Percentiles rank a stretch among this genome's conserved stretches.
Conservation (phyloP, 2,329 filamentous ascomycete species). For the Fusarium odoratissimum region DNA sequence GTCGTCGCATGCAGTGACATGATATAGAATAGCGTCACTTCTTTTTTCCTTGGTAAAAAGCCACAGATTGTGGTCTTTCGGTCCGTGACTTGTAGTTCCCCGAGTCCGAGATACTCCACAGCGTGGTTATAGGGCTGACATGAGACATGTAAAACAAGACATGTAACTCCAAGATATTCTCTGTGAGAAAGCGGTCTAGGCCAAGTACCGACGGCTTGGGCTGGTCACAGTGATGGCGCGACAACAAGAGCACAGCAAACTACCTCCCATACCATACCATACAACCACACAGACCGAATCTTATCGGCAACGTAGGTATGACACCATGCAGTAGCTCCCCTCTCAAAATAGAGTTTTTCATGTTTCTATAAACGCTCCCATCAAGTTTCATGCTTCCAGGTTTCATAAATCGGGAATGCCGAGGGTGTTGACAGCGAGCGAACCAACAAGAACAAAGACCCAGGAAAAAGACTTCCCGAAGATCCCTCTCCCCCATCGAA, state of each 20-base stretch:
- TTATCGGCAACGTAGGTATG: background rate
- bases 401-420: slow-evolving; percentile 28
- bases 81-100: background rate
- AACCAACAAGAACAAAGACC: background rate
- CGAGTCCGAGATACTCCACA: slow-evolving; percentile 5
- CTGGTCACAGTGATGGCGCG: background rate
- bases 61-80: background rate
- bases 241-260: background rate
- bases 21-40: background rate
- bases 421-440: background rate
- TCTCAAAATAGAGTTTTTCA: background rate
- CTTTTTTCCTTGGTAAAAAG: background rate
- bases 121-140: slow-evolving; percentile 30
- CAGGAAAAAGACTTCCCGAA: background rate
- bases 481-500: background rate
- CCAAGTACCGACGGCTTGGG: background rate
- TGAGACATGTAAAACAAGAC: slow-evolving; percentile 8
- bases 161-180: slow-evolving; percentile 8
- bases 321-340: background rate
- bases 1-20: background rate
- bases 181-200: background rate
- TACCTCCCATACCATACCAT: background rate
- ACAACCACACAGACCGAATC: background rate
- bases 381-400: slow-evolving; percentile 7
- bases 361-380: background rate